A percentile compares a stretch with the other conserved stretches of the same genome.
Evolutionary conservation across 129 eudicot genomes (phyloP).

Genomic region (Artemisia tridentata): DNA sequence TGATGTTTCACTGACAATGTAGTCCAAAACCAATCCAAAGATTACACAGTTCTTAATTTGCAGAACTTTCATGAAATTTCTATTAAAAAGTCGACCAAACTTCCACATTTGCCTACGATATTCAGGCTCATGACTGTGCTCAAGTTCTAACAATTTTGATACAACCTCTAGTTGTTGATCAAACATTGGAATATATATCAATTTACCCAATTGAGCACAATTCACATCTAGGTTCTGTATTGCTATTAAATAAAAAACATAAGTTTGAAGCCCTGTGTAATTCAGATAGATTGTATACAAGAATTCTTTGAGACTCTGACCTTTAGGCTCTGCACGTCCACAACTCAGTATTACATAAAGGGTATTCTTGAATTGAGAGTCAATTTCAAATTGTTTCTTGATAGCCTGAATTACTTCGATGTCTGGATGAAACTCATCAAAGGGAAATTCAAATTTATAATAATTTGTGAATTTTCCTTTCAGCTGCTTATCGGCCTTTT

Average conservation of each 20-base stretch:
- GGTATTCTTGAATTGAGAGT: background rate
- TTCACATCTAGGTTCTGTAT: background rate
- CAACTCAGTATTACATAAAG: too few species aligned
- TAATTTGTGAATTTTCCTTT: background rate
- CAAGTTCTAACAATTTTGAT: too few species aligned
- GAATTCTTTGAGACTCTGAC: background rate
- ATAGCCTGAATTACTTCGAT: background rate
- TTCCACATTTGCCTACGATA: background rate
- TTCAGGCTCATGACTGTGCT: background rate
- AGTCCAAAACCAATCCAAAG: too few species aligned
- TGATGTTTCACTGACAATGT: too few species aligned
- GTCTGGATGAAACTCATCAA: background rate
- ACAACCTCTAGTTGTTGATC: too few species aligned
- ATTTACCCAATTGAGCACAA: background rate
- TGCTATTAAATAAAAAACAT: background rate
- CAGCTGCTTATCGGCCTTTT: background rate
- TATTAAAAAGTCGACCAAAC: background rate
- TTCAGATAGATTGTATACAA: background rate
- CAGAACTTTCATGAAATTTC: background rate
- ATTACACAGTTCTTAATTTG: background rate
- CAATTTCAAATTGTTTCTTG: background rate
- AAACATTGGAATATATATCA: background rate
- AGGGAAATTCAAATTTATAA: background rate
- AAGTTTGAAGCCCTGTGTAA: background rate
- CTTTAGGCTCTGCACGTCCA: background rate